Percentiles rank a stretch among this genome's conserved stretches.
Conservation (phyloP, 139 green algal species). For the Closterium sp. region DNA sequence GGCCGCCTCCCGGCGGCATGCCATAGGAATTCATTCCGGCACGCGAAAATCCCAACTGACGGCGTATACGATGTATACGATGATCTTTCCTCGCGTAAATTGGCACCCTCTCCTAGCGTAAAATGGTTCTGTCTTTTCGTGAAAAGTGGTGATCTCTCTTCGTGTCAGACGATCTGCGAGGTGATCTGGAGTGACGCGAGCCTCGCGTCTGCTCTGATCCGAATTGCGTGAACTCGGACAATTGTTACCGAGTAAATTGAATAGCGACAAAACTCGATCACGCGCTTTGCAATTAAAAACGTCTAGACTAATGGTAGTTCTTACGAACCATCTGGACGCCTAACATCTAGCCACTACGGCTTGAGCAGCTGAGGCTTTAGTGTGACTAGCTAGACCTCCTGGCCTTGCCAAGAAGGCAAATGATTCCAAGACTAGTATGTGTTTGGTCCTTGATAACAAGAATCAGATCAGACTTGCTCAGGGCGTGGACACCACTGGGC, state of each 20-base stretch:
- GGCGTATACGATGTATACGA: too few species aligned
- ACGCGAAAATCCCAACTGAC: background rate
- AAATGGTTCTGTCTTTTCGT: too few species aligned
- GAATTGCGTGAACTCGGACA: too few species aligned
- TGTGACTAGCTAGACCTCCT: background rate
- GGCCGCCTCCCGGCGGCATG: background rate
- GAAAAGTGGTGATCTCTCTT: too few species aligned
- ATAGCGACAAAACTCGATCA: background rate
- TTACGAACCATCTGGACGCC: background rate
- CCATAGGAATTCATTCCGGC: background rate
- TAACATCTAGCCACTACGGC: background rate
- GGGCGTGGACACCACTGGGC: too few species aligned
- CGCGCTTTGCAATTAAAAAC: background rate
- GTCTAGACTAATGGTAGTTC: background rate
- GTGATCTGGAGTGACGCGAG: background rate
- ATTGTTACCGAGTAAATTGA: too few species aligned
- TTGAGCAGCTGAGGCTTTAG: background rate
- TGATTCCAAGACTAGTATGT: too few species aligned
- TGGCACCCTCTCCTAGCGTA: too few species aligned
- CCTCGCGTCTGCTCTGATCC: too few species aligned
- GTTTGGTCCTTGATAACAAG: background rate
- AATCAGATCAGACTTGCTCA: background rate
- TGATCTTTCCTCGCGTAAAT: too few species aligned
- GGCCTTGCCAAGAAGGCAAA: background rate
- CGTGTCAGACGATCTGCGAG: too few species aligned